Evolutionary conservation across 805 yeast species (phyloP).

Genomic region (Scheffersomyces stipitis): DNA sequence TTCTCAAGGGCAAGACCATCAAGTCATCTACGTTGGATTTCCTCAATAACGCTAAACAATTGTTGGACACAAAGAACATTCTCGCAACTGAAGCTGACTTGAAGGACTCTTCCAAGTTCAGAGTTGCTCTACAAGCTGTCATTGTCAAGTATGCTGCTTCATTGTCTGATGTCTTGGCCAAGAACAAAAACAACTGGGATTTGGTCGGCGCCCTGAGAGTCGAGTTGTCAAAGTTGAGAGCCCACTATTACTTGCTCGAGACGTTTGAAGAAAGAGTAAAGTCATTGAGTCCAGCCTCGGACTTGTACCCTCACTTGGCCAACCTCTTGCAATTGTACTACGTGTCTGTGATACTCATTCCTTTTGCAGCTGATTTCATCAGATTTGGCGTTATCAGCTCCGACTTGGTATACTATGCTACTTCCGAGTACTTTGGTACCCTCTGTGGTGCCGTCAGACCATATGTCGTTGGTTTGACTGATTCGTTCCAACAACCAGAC

Average conservation of each 20-base stretch:
- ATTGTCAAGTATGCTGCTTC: constrained; percentile 35
- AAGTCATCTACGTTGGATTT: constrained; percentile 28
- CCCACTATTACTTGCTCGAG: constrained; percentile 42
- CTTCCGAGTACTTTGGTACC: constrained; percentile 28
- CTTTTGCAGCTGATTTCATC: constrained; percentile 38
- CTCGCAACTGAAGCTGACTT: constrained; percentile 16
- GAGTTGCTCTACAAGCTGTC: constrained; percentile 32
- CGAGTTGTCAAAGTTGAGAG: constrained; percentile 41
- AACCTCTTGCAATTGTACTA: constrained; percentile 34
- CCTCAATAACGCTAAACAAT: constrained; percentile 24
- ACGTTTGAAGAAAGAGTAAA: constrained; percentile 19
- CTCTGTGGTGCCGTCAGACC: constrained; percentile 40
- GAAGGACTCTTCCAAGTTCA: constrained; percentile 12
- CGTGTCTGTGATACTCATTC: constrained; percentile 30
- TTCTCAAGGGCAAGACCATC: constrained; percentile 31
- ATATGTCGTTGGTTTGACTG: constrained; percentile 40
- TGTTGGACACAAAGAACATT: constrained; percentile 8
- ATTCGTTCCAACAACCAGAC: constrained; percentile 45
- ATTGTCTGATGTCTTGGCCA: constrained; percentile 27
- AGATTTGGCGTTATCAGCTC: constrained; percentile 34
- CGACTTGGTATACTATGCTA: constrained; percentile 25
- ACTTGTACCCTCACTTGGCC: constrained; percentile 24
- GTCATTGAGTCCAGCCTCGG: constrained; percentile 17
- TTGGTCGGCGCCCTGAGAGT: constrained; percentile 37
- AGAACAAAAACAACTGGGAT: constrained; percentile 32